These are phyloP conservation scores for Aspergillus bridgeri DNA, from an alignment of 495 filamentous ascomycete species.

Conservation along the genomic window DNA sequence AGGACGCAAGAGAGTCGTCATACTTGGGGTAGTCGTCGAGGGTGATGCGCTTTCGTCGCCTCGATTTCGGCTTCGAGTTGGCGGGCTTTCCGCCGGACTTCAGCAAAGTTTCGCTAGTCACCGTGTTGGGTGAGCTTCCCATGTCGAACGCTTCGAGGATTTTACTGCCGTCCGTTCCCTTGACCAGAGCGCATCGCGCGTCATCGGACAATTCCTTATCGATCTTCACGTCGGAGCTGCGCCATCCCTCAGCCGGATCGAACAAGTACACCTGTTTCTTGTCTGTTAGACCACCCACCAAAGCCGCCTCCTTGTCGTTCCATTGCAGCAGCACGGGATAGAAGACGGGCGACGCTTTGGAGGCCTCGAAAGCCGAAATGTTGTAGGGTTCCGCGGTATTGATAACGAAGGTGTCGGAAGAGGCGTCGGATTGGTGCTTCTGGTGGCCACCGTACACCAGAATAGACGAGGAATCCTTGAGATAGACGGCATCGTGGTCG, in stretches of 20 bases:
- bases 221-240: conserved; percentile 57
- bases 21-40: conserved; percentile 72
- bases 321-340: conserved; percentile 74
- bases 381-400: conserved; percentile 56
- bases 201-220: conserved; percentile 54
- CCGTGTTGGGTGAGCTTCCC: conserved; percentile 68
- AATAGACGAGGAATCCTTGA: conserved; percentile 66
- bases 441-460: conserved; percentile 78
- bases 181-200: conserved; percentile 60
- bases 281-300: conserved; percentile 68
- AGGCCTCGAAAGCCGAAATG: conserved; percentile 46
- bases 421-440: conserved; percentile 48
- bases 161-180: conserved; percentile 74
- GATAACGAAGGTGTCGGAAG: conserved; percentile 75
- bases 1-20: conserved; percentile 68
- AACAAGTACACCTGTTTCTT: conserved; percentile 70
- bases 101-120: conserved; percentile 62
- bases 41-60: conserved; percentile 46
- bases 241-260: conserved; percentile 55
- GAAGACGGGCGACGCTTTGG: conserved; percentile 58
- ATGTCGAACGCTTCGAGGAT: conserved; percentile 81
- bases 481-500: conserved; percentile 72
- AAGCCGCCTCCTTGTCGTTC: conserved; percentile 65
- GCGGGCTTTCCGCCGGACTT: conserved; percentile 40
- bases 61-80: conserved; percentile 21